Evolutionary conservation across 139 green algal genomes (phyloP).

Genomic region (Chlorella sp.): DNA sequence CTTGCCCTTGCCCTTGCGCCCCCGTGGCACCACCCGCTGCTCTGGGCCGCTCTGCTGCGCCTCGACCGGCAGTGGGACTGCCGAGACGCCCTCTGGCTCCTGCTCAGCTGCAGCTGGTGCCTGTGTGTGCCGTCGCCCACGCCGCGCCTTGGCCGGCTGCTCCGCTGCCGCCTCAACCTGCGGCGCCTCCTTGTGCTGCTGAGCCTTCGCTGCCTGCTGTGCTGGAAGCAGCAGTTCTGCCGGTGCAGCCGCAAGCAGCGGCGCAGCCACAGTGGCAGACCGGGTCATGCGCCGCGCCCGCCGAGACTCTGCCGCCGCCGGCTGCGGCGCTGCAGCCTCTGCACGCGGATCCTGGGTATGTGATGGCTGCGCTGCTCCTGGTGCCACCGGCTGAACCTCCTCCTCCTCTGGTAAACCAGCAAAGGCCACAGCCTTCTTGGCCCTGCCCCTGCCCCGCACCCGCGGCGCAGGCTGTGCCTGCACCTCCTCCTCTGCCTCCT

Average conservation of each 20-base stretch:
- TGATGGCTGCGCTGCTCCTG: not conserved
- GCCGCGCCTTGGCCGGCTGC: conserved; percentile 4
- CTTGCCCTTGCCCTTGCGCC: not conserved
- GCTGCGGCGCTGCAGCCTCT: not conserved
- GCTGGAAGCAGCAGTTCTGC: not conserved
- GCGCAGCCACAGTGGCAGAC: not conserved
- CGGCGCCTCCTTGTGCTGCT: not conserved
- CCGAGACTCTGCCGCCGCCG: not conserved
- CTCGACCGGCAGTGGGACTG: not conserved
- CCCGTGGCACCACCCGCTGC: not conserved
- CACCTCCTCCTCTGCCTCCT: not conserved
- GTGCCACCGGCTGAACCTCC: not conserved
- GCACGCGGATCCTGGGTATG: not conserved
- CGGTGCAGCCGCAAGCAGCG: not conserved
- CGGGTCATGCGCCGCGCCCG: conserved; percentile 23
- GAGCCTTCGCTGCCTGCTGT: not conserved
- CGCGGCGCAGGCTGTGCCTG: not conserved
- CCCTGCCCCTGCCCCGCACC: not conserved
- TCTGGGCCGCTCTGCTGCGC: not conserved
- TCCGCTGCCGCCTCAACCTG: not conserved
- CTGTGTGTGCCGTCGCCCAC: conserved; percentile 2
- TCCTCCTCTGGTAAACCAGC: not conserved
- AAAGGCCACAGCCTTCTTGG: conserved; percentile 25
- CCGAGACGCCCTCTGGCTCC: not conserved
- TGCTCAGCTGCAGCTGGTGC: not conserved